Conservation (phyloP, 768 basidiomycete genomes). For the Tephrocybe sp. region DNA sequence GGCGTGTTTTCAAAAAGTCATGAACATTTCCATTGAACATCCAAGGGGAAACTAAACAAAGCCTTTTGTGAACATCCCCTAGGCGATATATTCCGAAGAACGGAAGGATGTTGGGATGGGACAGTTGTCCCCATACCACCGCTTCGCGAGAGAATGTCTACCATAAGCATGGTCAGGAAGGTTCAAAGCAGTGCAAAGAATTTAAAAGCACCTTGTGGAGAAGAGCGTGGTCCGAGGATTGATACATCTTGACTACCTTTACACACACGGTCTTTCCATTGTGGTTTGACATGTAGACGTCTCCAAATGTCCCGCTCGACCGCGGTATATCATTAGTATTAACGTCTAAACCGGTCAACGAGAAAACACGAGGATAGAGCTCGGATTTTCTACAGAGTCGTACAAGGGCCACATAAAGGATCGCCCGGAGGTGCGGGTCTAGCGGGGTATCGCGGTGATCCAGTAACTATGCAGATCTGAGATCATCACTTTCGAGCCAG, state of each 20-base stretch:
- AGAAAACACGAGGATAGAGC: constrained; percentile 25
- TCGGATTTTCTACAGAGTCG: constrained; percentile 23
- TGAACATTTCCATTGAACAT: constrained; percentile 34
- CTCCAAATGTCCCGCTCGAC: constrained; percentile 25
- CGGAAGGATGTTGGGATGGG: constrained; percentile 28
- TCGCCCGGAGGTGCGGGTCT: constrained; percentile 8
- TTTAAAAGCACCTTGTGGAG: constrained; percentile 21
- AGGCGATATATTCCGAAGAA: constrained; percentile 33
- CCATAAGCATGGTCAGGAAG: constrained; percentile 7
- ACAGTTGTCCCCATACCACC: constrained; percentile 18
- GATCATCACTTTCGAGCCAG: not conserved
- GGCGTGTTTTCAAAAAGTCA: constrained; percentile 19
- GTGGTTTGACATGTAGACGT: constrained; percentile 23
- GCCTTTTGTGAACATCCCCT: constrained; percentile 21
- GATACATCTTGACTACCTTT: constrained; percentile 24
- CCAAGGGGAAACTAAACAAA: constrained; percentile 38
- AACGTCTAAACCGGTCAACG: constrained; percentile 12
- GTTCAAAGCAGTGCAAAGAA: not conserved
- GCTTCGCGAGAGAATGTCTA: constrained; percentile 17
- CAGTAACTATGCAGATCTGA: constrained; percentile 13
- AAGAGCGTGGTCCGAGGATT: constrained; percentile 15
- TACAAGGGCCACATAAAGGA: constrained; percentile 18
- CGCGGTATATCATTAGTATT: constrained; percentile 4
- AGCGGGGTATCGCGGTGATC: constrained; percentile 18
- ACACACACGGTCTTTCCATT: constrained; percentile 20